Conservation (phyloP, 371 early-diverging fungal genomes). For the Mortierella sp. region DNA sequence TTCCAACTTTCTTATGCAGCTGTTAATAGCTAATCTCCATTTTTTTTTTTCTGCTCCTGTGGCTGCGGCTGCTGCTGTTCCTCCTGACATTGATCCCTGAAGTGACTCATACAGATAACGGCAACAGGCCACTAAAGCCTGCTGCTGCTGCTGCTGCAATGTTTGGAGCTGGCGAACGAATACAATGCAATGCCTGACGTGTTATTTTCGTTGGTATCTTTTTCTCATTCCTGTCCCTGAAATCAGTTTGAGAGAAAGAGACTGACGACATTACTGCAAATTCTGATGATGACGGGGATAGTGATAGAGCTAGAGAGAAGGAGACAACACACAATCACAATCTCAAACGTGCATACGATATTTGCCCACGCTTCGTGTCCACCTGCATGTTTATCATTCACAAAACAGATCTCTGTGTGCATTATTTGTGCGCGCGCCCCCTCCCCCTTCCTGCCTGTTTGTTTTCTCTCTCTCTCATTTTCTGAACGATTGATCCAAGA, state of each 20-base stretch:
- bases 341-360: not conserved
- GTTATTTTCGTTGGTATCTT: not conserved
- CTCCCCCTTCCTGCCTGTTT: not conserved
- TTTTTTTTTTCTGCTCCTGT: not conserved
- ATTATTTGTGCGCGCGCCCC: not conserved
- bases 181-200: not conserved
- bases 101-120: slow-evolving; percentile 5
- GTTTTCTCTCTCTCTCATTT: slow-evolving; percentile 5
- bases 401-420: not conserved
- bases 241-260: slow-evolving; percentile 1
- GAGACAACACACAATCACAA: not conserved
- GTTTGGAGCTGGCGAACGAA: not conserved
- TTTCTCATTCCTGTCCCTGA: slow-evolving; percentile 15
- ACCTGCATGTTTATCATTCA: not conserved
- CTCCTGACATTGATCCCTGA: slow-evolving; percentile 7
- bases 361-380: not conserved
- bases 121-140: not conserved
- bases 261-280: slow-evolving; percentile 13
- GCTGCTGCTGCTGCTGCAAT: not conserved
- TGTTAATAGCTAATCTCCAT: not conserved
- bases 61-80: not conserved
- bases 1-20: slow-evolving; percentile 1
- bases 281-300: slow-evolving; percentile 4
- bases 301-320: not conserved
- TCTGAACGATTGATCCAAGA: slow-evolving; percentile 2